A percentile compares a stretch with the other conserved stretches of the same genome.
phyloP scores from a whole-genome alignment of 2,329 filamentous ascomycete species.

The Aspergillus vadensis region DNA sequence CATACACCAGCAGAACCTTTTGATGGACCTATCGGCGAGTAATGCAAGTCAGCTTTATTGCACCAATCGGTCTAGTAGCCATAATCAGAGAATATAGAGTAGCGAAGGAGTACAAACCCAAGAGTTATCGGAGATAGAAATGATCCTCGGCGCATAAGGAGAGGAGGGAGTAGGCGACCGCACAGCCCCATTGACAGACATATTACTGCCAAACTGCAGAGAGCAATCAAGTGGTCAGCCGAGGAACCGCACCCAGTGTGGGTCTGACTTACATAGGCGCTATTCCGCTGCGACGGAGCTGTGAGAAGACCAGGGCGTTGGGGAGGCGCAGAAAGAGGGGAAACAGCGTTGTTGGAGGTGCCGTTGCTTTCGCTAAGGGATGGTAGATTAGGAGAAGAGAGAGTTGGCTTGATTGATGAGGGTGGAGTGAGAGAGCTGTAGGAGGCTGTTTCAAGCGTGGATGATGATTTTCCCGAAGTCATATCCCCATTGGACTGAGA shows the following conservation, averaged over 20 bases:
- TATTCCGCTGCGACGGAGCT: conserved; percentile 45
- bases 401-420: conserved; percentile 67
- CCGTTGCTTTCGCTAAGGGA: conserved; percentile 54
- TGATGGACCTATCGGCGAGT: conserved; percentile 71
- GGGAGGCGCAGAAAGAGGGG: conserved; percentile 45
- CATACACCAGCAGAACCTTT: conserved; percentile 80
- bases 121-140: conserved; percentile 77
- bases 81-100: neutral
- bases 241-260: conserved; percentile 9
- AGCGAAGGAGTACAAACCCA: conserved; percentile 66
- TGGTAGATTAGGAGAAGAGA: conserved; percentile 65
- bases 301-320: conserved; percentile 50
- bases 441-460: conserved; percentile 59
- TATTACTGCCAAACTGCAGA: conserved; percentile 38
- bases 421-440: conserved; percentile 73
- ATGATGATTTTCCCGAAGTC: conserved; percentile 64
- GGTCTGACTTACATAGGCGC: conserved; percentile 40
- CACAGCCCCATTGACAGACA: conserved; percentile 37
- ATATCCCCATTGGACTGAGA: conserved; percentile 55
- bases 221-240: neutral
- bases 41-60: neutral
- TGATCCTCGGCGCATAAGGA: conserved; percentile 75
- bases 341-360: conserved; percentile 31
- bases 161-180: conserved; percentile 66
- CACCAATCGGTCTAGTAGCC: neutral